A percentile compares a stretch with the other conserved stretches of the same genome.
Conservation (phyloP, 2,329 filamentous ascomycete species). For the Helminthosporium solani region DNA sequence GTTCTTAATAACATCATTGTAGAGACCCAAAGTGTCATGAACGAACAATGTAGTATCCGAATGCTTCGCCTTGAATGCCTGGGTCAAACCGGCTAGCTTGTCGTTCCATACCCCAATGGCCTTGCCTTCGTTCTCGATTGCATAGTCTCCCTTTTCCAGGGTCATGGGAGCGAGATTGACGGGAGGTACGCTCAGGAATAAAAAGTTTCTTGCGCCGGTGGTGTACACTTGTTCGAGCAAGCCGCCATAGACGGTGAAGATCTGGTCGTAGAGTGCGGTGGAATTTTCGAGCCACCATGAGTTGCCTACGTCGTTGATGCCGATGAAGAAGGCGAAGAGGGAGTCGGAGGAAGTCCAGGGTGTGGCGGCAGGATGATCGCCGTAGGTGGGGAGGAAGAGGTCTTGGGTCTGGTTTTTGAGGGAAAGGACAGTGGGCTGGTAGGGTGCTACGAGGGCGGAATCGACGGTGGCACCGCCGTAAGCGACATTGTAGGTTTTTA, state of each 20-base stretch:
- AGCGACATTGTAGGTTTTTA: slow-evolving; percentile 56
- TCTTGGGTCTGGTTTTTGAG: slow-evolving; percentile 54
- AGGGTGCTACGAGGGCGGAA: slow-evolving; percentile 50
- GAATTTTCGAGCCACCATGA: slow-evolving; percentile 46
- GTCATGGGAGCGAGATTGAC: slow-evolving; percentile 57
- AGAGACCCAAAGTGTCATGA: slow-evolving; percentile 57
- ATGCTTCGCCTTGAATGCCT: slow-evolving; percentile 39
- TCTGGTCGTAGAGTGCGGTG: slow-evolving; percentile 31
- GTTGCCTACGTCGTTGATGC: slow-evolving; percentile 59
- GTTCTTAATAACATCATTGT: slow-evolving; percentile 54
- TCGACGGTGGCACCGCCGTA: slow-evolving; percentile 50
- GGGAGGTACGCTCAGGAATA: slow-evolving; percentile 50
- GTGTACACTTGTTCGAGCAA: slow-evolving; percentile 46
- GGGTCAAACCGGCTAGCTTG: slow-evolving; percentile 46
- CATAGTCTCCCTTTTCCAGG: slow-evolving; percentile 40
- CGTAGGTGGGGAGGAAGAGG: slow-evolving; percentile 47
- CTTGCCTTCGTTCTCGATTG: slow-evolving; percentile 37
- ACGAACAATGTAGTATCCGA: slow-evolving; percentile 51
- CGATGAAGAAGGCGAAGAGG: slow-evolving; percentile 56
- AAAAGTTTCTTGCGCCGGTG: slow-evolving; percentile 51
- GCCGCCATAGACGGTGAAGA: slow-evolving; percentile 41
- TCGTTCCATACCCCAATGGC: slow-evolving; percentile 57
- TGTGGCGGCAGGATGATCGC: slow-evolving; percentile 20
- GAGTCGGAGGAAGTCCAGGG: slow-evolving; percentile 49
- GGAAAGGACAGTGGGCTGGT: slow-evolving; percentile 50